Evolutionary conservation across 1,284 basidiomycete species (phyloP), one percentile per base, ranked within the genome.

Genomic region (Boletus calvinii): DNA sequence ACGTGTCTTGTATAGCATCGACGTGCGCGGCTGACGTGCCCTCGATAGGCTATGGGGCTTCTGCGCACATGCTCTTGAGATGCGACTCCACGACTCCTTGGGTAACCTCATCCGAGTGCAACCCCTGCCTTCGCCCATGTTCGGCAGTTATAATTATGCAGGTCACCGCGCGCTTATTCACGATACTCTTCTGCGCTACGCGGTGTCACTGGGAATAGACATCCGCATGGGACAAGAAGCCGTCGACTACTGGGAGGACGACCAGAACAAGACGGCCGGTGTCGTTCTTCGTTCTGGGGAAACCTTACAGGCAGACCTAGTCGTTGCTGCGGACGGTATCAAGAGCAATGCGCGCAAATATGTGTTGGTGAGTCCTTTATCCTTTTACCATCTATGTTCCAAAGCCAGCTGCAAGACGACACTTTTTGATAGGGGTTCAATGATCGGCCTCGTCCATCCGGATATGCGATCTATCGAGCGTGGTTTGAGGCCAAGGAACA

Each of bases 251-350:
- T 63, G 59, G 60, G 69, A 72, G 42, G 59, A 58, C 24, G 46
- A 47, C 5, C 32, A 50, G 5, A 39, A 15, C 6, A 46, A 48
- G 15, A 52, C 24, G 36, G 61, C 62, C 0, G 61, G 62, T 0
- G 60, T 71, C 18, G 52, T 68, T n/a, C 50, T 59, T 13, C 48
- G 56, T 20, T 42, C 32, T 2, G 65, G 63, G 0, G 57, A 63
- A 44, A 49, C n/a, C 15, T 32, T 68, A 8, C 53, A 53, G 7
- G 64, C 54, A 13, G 67, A 72, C 46, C 34, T 68, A 18, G 59
- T 72, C 35, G 55, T 72, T 11, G 63, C 59, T 26, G 66, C 62
- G 1, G 69, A 71, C 18, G 67, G 69, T 4, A 45, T 68, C 24
- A 63, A 61, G 45, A 67, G 63, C 39, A 46, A 38, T 17, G 70